Conservation (phyloP, 495 filamentous ascomycete genomes). For the Tricharina praecox region DNA sequence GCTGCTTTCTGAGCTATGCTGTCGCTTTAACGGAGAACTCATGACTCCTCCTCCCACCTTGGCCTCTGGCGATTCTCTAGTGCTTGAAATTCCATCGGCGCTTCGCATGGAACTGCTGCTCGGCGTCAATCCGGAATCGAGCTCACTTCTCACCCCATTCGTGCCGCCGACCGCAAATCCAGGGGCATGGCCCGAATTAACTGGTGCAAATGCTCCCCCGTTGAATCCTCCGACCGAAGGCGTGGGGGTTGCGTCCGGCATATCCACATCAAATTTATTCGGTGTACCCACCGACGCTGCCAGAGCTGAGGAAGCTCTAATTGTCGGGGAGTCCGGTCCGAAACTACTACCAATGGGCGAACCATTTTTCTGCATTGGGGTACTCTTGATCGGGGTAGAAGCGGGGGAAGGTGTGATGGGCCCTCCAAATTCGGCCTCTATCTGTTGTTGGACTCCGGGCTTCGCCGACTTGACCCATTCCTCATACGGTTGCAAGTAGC, state of each 20-base stretch:
- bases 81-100: slow-evolving; percentile 25
- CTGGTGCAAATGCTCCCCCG: slow-evolving; percentile 46
- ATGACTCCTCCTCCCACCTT: slow-evolving; percentile 43
- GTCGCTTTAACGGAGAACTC: slow-evolving; percentile 54
- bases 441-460: slow-evolving; percentile 87
- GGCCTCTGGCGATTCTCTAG: slow-evolving; percentile 31
- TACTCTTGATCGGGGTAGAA: slow-evolving; percentile 67
- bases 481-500: slow-evolving; percentile 92
- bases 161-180: slow-evolving; percentile 38
- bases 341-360: slow-evolving; percentile 30
- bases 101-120: slow-evolving; percentile 33
- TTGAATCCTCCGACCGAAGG: slow-evolving; percentile 17
- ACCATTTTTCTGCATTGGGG: slow-evolving; percentile 44
- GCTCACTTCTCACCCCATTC: slow-evolving; percentile 24
- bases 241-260: slow-evolving; percentile 26
- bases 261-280: slow-evolving; percentile 24
- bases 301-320: slow-evolving; percentile 50
- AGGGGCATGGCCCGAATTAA: slow-evolving; percentile 45
- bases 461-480: slow-evolving; percentile 85
- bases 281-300: slow-evolving; percentile 42
- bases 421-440: slow-evolving; percentile 85
- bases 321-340: slow-evolving; percentile 50
- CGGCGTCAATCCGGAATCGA: slow-evolving; percentile 31
- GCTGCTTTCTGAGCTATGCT: slow-evolving; percentile 56
- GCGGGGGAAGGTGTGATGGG: slow-evolving; percentile 85